phyloP scores from a whole-genome alignment of 805 yeast species.

The Kodamaea neixiangensis region DNA sequence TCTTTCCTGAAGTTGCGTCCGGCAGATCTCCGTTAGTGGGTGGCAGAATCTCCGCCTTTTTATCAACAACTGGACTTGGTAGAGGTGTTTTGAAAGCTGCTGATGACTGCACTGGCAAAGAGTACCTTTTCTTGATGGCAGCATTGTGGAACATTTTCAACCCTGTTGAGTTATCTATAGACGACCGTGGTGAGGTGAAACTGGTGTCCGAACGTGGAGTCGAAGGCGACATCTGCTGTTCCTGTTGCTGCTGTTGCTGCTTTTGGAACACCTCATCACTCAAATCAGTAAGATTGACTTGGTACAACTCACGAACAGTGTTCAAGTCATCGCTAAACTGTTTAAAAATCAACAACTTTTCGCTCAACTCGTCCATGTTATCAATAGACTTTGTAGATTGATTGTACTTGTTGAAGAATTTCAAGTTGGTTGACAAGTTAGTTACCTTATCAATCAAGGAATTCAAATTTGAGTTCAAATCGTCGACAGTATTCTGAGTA shows the following conservation, averaged over 20 bases:
- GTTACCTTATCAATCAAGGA: slow-evolving; percentile 33
- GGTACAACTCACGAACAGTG: slow-evolving; percentile 31
- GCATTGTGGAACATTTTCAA: slow-evolving; percentile 39
- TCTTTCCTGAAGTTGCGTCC: slow-evolving; percentile 21
- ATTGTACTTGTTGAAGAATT: slow-evolving; percentile 40
- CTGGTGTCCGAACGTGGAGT: slow-evolving; percentile 11
- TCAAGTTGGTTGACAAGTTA: slow-evolving; percentile 35
- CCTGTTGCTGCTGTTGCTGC: slow-evolving; percentile 1
- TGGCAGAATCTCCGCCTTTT: background rate
- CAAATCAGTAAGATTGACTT: slow-evolving; percentile 29
- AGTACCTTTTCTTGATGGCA: slow-evolving; percentile 27
- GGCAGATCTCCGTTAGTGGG: slow-evolving; percentile 5
- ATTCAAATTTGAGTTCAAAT: slow-evolving; percentile 19
- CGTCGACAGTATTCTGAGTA: slow-evolving; percentile 1
- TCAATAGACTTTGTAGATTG: slow-evolving; percentile 26
- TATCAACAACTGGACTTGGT: slow-evolving; percentile 2
- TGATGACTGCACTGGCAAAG: slow-evolving; percentile 17
- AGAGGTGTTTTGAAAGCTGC: slow-evolving; percentile 2
- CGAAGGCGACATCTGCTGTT: slow-evolving; percentile 12
- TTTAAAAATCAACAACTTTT: slow-evolving; percentile 37
- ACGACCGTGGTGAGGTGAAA: slow-evolving; percentile 7
- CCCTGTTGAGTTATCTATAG: slow-evolving; percentile 13
- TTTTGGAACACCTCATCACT: slow-evolving; percentile 17
- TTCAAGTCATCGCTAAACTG: slow-evolving; percentile 37
- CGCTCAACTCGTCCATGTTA: slow-evolving; percentile 35